Conservation (phyloP, 768 basidiomycete genomes). For the Agrocybe praecox region DNA sequence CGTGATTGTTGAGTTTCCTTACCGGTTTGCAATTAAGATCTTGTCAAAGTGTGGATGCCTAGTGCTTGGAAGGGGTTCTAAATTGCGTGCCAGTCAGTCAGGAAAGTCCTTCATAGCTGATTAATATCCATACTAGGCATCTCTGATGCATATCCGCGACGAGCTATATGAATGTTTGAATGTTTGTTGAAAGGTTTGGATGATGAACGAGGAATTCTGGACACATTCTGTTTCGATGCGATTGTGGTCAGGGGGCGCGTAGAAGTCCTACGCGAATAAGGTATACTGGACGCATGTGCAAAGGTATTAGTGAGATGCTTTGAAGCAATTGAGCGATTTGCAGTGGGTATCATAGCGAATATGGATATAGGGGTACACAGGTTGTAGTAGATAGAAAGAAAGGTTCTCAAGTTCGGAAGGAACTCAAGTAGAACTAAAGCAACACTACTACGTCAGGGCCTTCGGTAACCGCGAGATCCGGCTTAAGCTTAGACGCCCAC, state of each 20-base stretch:
- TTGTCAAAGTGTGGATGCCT: conserved; percentile 75
- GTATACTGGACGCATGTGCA: conserved; percentile 12
- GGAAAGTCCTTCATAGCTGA: neutral
- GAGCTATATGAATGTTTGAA: too few species aligned
- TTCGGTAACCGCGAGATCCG: neutral
- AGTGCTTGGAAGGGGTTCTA: neutral
- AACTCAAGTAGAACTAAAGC: neutral
- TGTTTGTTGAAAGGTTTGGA: neutral
- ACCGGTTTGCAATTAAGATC: conserved; percentile 92
- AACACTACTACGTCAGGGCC: too few species aligned
- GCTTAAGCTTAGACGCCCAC: neutral
- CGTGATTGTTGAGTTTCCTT: conserved; percentile 9
- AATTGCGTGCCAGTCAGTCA: neutral
- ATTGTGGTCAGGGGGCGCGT: conserved; percentile 16
- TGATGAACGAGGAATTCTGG: neutral
- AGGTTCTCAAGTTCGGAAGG: neutral
- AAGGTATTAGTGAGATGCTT: conserved; percentile 27
- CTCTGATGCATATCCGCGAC: conserved; percentile 29
- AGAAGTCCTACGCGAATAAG: conserved; percentile 4
- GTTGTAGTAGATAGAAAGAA: neutral
- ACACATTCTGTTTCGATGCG: neutral
- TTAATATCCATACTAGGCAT: conserved; percentile 23
- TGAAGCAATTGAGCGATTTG: conserved; percentile 34
- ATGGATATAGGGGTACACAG: neutral
- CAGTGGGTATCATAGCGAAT: conserved; percentile 32